Base-by-base conservation (phyloP, 768 basidiomycete genomes). In the Collybia mongolica region DNA sequence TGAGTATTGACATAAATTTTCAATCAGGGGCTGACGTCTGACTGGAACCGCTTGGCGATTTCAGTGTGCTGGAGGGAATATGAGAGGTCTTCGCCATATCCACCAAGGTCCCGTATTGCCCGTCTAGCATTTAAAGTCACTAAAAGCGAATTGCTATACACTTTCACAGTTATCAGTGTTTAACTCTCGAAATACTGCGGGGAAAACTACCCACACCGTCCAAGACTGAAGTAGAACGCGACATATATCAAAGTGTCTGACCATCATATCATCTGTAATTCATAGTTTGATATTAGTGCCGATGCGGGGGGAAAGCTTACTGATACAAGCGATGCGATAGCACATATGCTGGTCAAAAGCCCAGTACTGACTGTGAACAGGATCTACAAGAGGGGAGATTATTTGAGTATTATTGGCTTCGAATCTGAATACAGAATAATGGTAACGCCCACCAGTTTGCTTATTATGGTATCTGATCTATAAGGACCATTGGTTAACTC, bases 201-300 rank as follows among this genome's bases (percentile, higher is more conserved):
- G 32, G 32, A 14, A 32, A 32, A 12, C 9, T 20, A 65, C 73
- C 52, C 57, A 78, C 79, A 60, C 54, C 78, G 72, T 54, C 80
- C 79, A 23, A 81, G 65, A 46, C 73, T 72, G 66, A 82, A 80
- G 64, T 79, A 82, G 62, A 82, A 82, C 38, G 75, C 73, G 23
- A 81, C 80, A 59, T 82, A 82, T 40, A 81, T 76, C 50, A 82
- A 67, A 3, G 79, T 79, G 29, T 73, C 60, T 14, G 73, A 74
- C 65, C 73, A 75, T 32, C 2, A 32, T 3, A 32, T 32, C 3
- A 32, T 32, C 32, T 32, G 32, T 32, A 32, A 12, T 32, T 32
- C 14, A 12, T 12, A 3, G 14, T 12, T 14, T 12, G 11, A 32
- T 12, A 14, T 32, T 32, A 32, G 11, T 14, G 11, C 11, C 32